A percentile compares a stretch with the other conserved stretches of the same genome.
Evolutionary conservation across 495 filamentous ascomycete genomes (phyloP).

Genomic region (Podospora tetraspora): DNA sequence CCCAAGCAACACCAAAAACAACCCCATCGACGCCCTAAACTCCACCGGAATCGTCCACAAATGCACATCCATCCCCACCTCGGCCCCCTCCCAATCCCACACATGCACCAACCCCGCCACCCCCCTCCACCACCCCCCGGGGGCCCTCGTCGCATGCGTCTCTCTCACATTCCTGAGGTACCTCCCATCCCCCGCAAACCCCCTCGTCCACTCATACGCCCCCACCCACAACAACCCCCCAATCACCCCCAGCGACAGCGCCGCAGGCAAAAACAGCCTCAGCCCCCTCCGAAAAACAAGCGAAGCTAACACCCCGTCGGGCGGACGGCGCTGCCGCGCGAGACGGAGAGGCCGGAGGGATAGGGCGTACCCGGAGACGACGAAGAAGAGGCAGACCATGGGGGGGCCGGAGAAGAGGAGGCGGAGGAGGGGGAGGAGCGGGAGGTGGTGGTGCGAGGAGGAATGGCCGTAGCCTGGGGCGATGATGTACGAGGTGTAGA

Average conservation of each 20-base stretch:
- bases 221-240: constrained; percentile 53
- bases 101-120: constrained; percentile 38
- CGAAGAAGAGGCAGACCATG: constrained; percentile 72
- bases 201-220: constrained; percentile 39
- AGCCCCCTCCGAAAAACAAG: constrained; percentile 62
- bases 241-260: constrained; percentile 55
- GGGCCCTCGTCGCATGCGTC: constrained; percentile 29
- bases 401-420: constrained; percentile 63
- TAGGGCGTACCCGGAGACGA: constrained; percentile 68
- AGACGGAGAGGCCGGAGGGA: constrained; percentile 59
- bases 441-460: constrained; percentile 36
- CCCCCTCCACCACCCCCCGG: constrained; percentile 29
- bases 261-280: constrained; percentile 60
- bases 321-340: constrained; percentile 41
- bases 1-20: constrained; percentile 57
- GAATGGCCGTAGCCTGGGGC: constrained; percentile 36
- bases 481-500: constrained; percentile 42
- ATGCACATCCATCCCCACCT: constrained; percentile 56
- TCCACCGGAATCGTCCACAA: constrained; percentile 73
- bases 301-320: constrained; percentile 45
- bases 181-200: constrained; percentile 31
- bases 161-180: constrained; percentile 40
- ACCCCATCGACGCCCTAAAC: constrained; percentile 58
- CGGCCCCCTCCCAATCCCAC: constrained; percentile 37
- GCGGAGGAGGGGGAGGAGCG: constrained; percentile 61